Percentiles rank a stretch among this genome's conserved stretches.
These are phyloP conservation scores for Neofusicoccum ribis DNA, from an alignment of 2,329 filamentous ascomycete genomes.

Conservation along the genomic window DNA sequence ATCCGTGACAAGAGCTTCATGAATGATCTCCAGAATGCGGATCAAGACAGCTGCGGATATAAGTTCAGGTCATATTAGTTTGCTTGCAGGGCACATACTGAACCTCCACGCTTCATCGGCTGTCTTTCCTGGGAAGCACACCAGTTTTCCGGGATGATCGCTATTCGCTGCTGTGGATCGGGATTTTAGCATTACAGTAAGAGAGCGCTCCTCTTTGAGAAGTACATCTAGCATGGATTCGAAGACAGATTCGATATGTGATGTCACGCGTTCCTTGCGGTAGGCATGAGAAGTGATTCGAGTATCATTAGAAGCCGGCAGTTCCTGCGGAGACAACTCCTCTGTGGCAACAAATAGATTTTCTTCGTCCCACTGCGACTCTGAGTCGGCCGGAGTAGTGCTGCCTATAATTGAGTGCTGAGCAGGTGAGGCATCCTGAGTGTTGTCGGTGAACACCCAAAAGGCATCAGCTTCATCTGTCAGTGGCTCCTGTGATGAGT, in stretches of 20 bases:
- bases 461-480: conserved; percentile 13
- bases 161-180: conserved; percentile 22
- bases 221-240: conserved; percentile 54
- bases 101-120: conserved; percentile 61
- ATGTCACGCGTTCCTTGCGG: conserved; percentile 43
- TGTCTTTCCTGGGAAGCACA: conserved; percentile 57
- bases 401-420: neutral
- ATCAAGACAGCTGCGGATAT: conserved; percentile 51
- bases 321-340: neutral
- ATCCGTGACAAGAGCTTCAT: conserved; percentile 51
- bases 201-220: conserved; percentile 46
- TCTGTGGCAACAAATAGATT: conserved; percentile 17
- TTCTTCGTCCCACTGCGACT: conserved; percentile 22
- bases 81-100: conserved; percentile 34
- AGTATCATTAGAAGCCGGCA: neutral
- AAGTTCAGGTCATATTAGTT: conserved; percentile 9
- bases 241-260: conserved; percentile 58
- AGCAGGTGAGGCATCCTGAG: neutral
- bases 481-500: conserved; percentile 24
- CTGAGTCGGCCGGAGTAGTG: conserved; percentile 24
- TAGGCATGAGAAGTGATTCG: neutral
- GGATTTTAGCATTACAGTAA: conserved; percentile 51
- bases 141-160: conserved; percentile 21
- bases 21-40: conserved; percentile 58
- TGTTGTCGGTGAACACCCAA: conserved; percentile 19